Evolutionary conservation across 768 basidiomycete genomes (phyloP).

Genomic region (Lactarius pseudohatsudake): DNA sequence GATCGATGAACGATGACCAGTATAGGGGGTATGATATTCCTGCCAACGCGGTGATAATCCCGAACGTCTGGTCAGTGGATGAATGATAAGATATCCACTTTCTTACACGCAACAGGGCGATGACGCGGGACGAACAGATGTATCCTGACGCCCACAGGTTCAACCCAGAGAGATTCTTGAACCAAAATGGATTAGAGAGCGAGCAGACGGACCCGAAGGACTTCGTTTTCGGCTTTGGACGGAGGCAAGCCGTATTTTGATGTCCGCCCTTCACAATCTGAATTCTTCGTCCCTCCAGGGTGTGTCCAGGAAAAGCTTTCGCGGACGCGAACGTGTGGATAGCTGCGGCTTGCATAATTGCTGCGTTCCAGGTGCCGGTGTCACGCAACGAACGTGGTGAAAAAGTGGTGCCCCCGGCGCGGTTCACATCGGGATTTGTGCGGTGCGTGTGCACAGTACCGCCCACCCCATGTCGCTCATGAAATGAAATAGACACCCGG

Average conservation of each 20-base stretch:
- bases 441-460: constrained; percentile 14
- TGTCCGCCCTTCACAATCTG: neutral
- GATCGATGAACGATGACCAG: constrained; percentile 28
- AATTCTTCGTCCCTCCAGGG: constrained; percentile 2
- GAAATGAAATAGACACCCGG: constrained; percentile 27
- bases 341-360: constrained; percentile 23
- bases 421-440: constrained; percentile 29
- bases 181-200: constrained; percentile 5
- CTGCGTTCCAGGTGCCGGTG: constrained; percentile 24
- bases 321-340: constrained; percentile 30
- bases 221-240: constrained; percentile 30
- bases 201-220: constrained; percentile 24
- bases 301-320: constrained; percentile 29
- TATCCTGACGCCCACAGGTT: constrained; percentile 23
- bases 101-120: constrained; percentile 25
- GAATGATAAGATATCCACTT: neutral
- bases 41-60: constrained; percentile 26
- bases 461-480: neutral
- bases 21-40: constrained; percentile 29
- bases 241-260: constrained; percentile 17
- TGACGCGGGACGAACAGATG: constrained; percentile 27
- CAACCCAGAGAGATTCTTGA: constrained; percentile 29
- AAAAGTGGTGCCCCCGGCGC: constrained; percentile 14
- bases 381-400: constrained; percentile 24
- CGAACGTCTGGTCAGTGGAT: constrained; percentile 29